These are phyloP conservation scores for Sarocladium kiliense DNA, from an alignment of 2,329 filamentous ascomycete species.

Conservation along the genomic window DNA sequence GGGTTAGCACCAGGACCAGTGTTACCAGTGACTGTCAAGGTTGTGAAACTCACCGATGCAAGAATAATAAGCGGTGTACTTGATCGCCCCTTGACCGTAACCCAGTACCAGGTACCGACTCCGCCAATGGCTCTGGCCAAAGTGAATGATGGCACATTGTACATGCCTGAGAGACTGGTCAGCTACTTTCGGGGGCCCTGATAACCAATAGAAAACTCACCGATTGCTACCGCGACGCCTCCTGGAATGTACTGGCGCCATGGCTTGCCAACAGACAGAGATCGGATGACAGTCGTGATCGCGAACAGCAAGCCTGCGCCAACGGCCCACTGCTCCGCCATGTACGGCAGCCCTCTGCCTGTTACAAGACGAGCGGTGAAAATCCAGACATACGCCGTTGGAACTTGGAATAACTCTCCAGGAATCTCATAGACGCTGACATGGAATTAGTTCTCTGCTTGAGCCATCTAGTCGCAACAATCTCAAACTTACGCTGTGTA, in stretches of 20 bases:
- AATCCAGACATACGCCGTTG: slow-evolving; percentile 94
- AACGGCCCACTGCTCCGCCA: slow-evolving; percentile 75
- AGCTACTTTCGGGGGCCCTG: neutral
- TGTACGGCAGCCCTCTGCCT: slow-evolving; percentile 77
- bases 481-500: slow-evolving; percentile 60
- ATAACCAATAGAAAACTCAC: slow-evolving; percentile 45
- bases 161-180: slow-evolving; percentile 62
- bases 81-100: slow-evolving; percentile 39
- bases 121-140: slow-evolving; percentile 82
- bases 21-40: slow-evolving; percentile 13
- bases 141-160: slow-evolving; percentile 95
- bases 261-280: slow-evolving; percentile 45
- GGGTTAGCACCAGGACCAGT: slow-evolving; percentile 9
- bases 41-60: slow-evolving; percentile 52
- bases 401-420: slow-evolving; percentile 85
- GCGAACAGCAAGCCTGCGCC: slow-evolving; percentile 73
- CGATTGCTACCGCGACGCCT: slow-evolving; percentile 92
- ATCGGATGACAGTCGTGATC: slow-evolving; percentile 63
- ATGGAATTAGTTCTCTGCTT: neutral
- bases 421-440: slow-evolving; percentile 78
- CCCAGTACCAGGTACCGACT: slow-evolving; percentile 71
- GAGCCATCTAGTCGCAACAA: neutral
- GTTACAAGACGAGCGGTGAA: slow-evolving; percentile 93
- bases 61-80: slow-evolving; percentile 84
- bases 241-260: slow-evolving; percentile 81